phyloP scores from a whole-genome alignment of 108 stramenopile genomes.

The Stephanodiscus triporus region DNA sequence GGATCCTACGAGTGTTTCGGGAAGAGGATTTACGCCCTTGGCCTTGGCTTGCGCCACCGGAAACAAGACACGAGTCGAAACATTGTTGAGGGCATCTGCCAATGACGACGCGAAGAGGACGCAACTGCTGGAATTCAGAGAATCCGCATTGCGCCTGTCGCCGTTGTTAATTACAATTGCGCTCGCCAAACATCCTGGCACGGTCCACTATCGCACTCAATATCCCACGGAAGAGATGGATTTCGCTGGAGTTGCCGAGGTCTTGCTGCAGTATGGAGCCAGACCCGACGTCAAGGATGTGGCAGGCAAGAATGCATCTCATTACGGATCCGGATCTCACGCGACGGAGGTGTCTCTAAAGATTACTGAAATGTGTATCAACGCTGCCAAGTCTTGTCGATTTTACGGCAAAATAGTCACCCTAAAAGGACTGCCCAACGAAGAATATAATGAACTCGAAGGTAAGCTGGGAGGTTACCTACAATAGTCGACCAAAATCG shows the following conservation, averaged over 20 bases:
- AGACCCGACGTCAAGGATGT: conserved; percentile 43
- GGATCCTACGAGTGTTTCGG: not conserved
- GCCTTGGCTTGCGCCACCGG: conserved; percentile 18
- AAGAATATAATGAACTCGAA: conserved; percentile 26
- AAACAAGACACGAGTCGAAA: conserved; percentile 9
- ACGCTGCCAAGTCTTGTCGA: conserved; percentile 16
- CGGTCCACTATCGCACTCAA: not conserved
- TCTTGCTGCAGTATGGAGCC: conserved; percentile 42
- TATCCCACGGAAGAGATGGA: not conserved
- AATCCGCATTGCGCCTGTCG: conserved; percentile 30
- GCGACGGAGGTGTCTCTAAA: conserved; percentile 36
- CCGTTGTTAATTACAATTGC: conserved; percentile 32
- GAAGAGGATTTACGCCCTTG: conserved; percentile 15
- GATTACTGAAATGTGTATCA: conserved; percentile 16
- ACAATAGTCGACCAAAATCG: conserved; percentile 9
- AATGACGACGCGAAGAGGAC: not conserved
- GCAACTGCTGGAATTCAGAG: conserved; percentile 29
- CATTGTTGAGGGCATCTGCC: not conserved
- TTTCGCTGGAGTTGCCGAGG: conserved; percentile 9
- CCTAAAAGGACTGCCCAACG: conserved; percentile 10
- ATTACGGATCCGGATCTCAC: conserved; percentile 48
- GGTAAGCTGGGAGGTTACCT: conserved; percentile 25
- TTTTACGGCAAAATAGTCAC: conserved; percentile 15
- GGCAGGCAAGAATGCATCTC: conserved; percentile 38
- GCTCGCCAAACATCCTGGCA: conserved; percentile 15